Evolutionary conservation across 1,284 basidiomycete genomes (phyloP).

Genomic region (Gastroboletus turbinatus): DNA sequence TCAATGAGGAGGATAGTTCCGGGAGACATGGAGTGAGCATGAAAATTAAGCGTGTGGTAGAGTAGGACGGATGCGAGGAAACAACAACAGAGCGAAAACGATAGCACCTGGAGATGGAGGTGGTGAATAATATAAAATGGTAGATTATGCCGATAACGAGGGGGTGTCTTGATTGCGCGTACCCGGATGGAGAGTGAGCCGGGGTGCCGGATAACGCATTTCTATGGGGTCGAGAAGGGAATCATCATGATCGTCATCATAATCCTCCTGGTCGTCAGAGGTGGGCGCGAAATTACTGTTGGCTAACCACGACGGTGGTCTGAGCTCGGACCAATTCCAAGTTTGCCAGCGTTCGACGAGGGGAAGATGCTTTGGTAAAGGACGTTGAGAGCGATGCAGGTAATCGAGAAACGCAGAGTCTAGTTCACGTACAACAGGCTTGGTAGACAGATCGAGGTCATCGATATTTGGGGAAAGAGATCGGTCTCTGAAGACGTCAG

Average conservation of each 20-base stretch:
- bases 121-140: slow-evolving; percentile 7
- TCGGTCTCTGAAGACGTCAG: slow-evolving; percentile 19
- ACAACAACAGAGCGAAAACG: slow-evolving; percentile 17
- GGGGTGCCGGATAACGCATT: slow-evolving; percentile 12
- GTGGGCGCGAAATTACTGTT: background rate
- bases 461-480: slow-evolving; percentile 26
- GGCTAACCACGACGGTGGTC: slow-evolving; percentile 28
- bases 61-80: slow-evolving; percentile 23
- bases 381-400: slow-evolving; percentile 22
- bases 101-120: slow-evolving; percentile 10
- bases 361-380: slow-evolving; percentile 25
- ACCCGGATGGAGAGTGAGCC: slow-evolving; percentile 10
- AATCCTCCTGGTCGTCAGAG: slow-evolving; percentile 21
- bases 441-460: slow-evolving; percentile 17
- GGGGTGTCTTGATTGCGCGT: slow-evolving; percentile 15
- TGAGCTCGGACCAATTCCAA: slow-evolving; percentile 35
- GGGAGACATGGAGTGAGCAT: slow-evolving; percentile 9
- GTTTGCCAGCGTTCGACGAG: slow-evolving; percentile 32
- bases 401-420: slow-evolving; percentile 20
- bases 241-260: slow-evolving; percentile 25
- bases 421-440: slow-evolving; percentile 25
- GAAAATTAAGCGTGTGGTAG: slow-evolving; percentile 26
- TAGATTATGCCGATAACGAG: slow-evolving; percentile 17
- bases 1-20: slow-evolving; percentile 20
- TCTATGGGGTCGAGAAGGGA: slow-evolving; percentile 10